Evolutionary conservation across 2,329 filamentous ascomycete species (phyloP).

Genomic region (Colletotrichum sp.): DNA sequence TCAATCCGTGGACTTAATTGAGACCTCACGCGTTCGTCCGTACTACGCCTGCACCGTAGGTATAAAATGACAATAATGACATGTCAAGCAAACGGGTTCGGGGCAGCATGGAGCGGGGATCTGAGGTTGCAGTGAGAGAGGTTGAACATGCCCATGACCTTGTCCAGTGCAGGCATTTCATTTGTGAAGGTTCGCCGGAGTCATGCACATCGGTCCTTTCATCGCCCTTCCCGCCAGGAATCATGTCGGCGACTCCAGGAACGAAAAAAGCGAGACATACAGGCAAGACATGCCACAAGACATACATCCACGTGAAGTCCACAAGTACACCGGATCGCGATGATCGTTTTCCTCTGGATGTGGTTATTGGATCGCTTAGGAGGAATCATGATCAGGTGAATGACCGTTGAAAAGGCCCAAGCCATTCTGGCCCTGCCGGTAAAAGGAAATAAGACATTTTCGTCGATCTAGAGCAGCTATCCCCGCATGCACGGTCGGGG

Average conservation of each 20-base stretch:
- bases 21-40: constrained; percentile 2
- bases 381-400: not conserved
- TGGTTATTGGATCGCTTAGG: constrained; percentile 5
- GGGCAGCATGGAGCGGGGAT: not conserved
- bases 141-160: not conserved
- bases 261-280: not conserved
- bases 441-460: not conserved
- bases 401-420: not conserved
- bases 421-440: not conserved
- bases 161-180: not conserved
- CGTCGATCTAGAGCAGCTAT: not conserved
- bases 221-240: not conserved
- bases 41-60: not conserved
- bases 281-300: not conserved
- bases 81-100: not conserved
- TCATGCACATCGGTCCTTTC: not conserved
- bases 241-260: not conserved
- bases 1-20: not conserved
- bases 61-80: not conserved
- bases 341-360: not conserved
- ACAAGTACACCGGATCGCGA: not conserved
- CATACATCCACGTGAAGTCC: not conserved
- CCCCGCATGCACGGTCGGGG: constrained; percentile 15
- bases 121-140: not conserved
- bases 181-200: not conserved